phyloP scores from a whole-genome alignment of 1,284 basidiomycete genomes.

The Austroboletus sp. region DNA sequence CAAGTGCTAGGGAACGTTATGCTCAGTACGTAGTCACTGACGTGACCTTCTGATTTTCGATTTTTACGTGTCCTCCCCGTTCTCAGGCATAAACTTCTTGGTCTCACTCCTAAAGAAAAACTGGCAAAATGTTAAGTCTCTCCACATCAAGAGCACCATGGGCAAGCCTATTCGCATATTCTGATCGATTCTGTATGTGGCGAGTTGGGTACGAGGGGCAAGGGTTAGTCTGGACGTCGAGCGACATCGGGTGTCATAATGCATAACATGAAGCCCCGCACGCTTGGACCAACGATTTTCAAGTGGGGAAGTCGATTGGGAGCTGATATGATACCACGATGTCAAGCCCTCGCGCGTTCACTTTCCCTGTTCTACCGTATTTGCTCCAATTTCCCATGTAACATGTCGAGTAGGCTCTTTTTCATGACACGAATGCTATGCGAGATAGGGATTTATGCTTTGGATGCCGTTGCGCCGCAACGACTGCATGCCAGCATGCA shows the following conservation, averaged over 20 bases:
- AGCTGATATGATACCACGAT: slow-evolving; percentile 53
- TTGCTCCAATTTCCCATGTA: slow-evolving; percentile 22
- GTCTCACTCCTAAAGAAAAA: slow-evolving; percentile 99
- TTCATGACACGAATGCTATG: slow-evolving; percentile 16
- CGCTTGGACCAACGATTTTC: slow-evolving; percentile 83
- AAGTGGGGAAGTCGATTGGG: slow-evolving; percentile 72
- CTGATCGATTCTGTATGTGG: slow-evolving; percentile 33
- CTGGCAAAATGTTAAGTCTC: slow-evolving; percentile 99
- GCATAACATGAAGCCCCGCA: slow-evolving; percentile 86
- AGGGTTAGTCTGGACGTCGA: slow-evolving; percentile 10
- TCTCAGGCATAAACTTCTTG: slow-evolving; percentile 94
- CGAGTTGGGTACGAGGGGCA: background rate
- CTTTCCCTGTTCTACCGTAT: slow-evolving; percentile 9
- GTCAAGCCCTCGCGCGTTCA: slow-evolving; percentile 13
- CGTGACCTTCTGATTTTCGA: background rate
- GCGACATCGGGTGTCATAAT: slow-evolving; percentile 45
- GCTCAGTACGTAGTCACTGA: slow-evolving; percentile 59
- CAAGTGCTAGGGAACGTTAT: slow-evolving; percentile 96
- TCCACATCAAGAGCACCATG: slow-evolving; percentile 99
- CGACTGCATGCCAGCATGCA: slow-evolving; percentile 7
- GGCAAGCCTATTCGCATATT: slow-evolving; percentile 94
- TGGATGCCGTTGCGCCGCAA: background rate
- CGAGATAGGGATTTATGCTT: slow-evolving; percentile 4
- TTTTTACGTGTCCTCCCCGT: slow-evolving; percentile 4
- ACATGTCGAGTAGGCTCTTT: slow-evolving; percentile 7